A percentile compares a stretch with the other conserved stretches of the same genome.
Evolutionary conservation across 2,329 filamentous ascomycete genomes (phyloP).

Genomic region (Colletotrichum chrysophilum): DNA sequence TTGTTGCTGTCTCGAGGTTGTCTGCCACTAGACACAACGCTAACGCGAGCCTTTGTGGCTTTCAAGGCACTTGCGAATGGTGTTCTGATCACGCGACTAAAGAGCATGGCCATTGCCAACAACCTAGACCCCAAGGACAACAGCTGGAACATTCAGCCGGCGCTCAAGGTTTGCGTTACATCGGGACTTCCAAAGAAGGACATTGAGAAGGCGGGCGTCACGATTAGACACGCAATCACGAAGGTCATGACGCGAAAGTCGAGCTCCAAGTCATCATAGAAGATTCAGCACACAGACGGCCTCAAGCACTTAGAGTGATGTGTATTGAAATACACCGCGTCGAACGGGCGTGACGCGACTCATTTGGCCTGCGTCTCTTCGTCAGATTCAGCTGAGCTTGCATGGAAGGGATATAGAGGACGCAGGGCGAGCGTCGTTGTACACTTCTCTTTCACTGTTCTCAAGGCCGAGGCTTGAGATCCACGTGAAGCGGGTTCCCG

Average conservation of each 20-base stretch:
- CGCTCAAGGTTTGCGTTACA: slow-evolving; percentile 90
- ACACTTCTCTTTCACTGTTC: background rate
- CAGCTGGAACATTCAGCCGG: slow-evolving; percentile 74
- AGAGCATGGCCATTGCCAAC: slow-evolving; percentile 72
- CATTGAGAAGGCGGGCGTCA: slow-evolving; percentile 89
- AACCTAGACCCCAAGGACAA: slow-evolving; percentile 72
- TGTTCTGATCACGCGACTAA: slow-evolving; percentile 87
- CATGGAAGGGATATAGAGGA: background rate
- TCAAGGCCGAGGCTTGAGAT: background rate
- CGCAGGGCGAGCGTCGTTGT: background rate
- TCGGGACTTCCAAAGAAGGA: slow-evolving; percentile 91
- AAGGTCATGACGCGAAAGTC: slow-evolving; percentile 80
- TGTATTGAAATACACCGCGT: background rate
- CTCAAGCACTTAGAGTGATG: slow-evolving; percentile 22
- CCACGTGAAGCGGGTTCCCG: background rate
- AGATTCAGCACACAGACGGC: background rate
- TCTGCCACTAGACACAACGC: background rate
- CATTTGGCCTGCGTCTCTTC: background rate
- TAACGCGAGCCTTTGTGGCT: background rate
- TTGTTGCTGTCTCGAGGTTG: slow-evolving; percentile 5
- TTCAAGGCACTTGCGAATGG: slow-evolving; percentile 82
- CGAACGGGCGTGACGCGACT: background rate
- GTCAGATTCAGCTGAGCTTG: background rate
- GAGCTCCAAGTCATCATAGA: slow-evolving; percentile 37
- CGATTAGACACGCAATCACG: slow-evolving; percentile 89